Conservation (phyloP, 2,329 filamentous ascomycete genomes). For the Coniochaeta prunicola region DNA sequence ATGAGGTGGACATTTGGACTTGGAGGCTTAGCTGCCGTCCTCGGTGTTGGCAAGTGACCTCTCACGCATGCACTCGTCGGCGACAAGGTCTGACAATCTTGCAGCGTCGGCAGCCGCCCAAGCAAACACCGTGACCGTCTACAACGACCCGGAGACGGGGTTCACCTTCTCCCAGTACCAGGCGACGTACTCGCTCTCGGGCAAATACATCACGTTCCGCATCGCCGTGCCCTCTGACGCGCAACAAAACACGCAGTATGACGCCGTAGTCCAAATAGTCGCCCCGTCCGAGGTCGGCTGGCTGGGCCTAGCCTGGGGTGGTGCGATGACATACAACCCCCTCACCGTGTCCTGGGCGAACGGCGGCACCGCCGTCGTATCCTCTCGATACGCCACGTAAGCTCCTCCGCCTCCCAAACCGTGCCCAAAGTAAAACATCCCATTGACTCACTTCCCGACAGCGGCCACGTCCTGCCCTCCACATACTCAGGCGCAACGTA, state of each 20-base stretch:
- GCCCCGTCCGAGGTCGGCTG: conserved; percentile 36
- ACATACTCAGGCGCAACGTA: conserved; percentile 21
- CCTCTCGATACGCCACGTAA: conserved; percentile 35
- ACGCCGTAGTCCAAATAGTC: conserved; percentile 27
- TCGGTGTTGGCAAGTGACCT: neutral
- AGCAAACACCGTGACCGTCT: conserved; percentile 7
- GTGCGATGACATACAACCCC: conserved; percentile 37
- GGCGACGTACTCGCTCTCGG: conserved; percentile 24
- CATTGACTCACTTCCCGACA: conserved; percentile 4
- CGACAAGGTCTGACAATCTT: neutral
- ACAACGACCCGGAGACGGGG: conserved; percentile 29
- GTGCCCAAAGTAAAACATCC: neutral
- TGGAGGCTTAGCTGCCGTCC: neutral
- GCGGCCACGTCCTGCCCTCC: conserved; percentile 22
- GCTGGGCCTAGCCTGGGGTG: conserved; percentile 40
- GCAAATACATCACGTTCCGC: conserved; percentile 20
- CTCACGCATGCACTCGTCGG: neutral
- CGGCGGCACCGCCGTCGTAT: conserved; percentile 28
- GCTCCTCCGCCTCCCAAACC: conserved; percentile 13
- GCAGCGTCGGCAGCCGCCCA: neutral
- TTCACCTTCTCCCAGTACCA: conserved; percentile 30
- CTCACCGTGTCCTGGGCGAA: conserved; percentile 36
- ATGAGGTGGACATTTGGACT: conserved; percentile 2
- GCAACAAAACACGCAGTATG: conserved; percentile 9
- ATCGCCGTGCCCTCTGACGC: conserved; percentile 13